phyloP scores from a whole-genome alignment of 2,329 filamentous ascomycete species.

The Alternaria conjuncta region DNA sequence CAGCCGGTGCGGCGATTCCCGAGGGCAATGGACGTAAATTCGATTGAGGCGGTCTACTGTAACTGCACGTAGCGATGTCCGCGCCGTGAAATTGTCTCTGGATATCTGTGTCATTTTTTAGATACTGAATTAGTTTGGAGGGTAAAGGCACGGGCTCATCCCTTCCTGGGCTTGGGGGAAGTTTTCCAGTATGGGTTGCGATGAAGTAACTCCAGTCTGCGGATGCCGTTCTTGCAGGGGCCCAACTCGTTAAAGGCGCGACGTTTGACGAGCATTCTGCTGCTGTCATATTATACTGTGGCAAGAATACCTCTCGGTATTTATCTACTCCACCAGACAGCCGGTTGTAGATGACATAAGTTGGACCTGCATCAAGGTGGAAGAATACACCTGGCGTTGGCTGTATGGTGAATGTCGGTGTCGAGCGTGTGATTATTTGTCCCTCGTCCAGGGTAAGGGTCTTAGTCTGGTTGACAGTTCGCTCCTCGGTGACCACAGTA shows the following conservation, averaged over 20 bases:
- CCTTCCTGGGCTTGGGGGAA: not conserved
- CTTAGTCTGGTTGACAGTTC: constrained; percentile 37
- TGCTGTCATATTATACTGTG: not conserved
- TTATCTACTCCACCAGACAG: constrained; percentile 33
- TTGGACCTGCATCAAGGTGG: constrained; percentile 33
- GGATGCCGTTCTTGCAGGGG: constrained; percentile 22
- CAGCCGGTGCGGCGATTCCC: not conserved
- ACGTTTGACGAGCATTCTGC: constrained; percentile 14
- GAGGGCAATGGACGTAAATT: not conserved
- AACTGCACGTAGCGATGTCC: constrained; percentile 39
- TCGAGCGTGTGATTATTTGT: constrained; percentile 26
- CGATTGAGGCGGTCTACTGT: not conserved
- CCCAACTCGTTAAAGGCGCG: constrained; percentile 18
- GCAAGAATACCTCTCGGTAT: constrained; percentile 4
- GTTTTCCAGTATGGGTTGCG: constrained; percentile 21
- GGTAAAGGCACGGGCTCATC: constrained; percentile 26
- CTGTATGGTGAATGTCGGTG: constrained; percentile 29
- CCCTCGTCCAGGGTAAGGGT: constrained; percentile 21
- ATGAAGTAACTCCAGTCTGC: constrained; percentile 38
- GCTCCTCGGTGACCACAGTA: constrained; percentile 28
- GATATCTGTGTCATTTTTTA: constrained; percentile 30
- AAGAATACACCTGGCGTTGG: constrained; percentile 22
- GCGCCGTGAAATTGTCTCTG: constrained; percentile 29
- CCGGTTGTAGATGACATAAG: constrained; percentile 40
- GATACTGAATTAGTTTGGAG: constrained; percentile 25